phyloP scores from a whole-genome alignment of 257 asterid species.

The Cruciata laevipes region DNA sequence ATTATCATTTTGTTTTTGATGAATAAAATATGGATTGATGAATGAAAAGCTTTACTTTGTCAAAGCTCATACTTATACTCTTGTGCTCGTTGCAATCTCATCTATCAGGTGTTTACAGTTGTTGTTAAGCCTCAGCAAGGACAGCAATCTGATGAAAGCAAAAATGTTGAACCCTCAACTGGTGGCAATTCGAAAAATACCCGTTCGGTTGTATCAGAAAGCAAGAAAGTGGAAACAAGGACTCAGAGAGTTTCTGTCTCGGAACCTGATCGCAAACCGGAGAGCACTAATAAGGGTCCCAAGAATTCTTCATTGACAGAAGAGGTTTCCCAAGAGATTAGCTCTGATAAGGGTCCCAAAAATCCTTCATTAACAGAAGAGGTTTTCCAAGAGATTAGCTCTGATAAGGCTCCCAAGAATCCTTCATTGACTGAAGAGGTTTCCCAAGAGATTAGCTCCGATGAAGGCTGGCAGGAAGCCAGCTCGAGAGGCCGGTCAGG shows the following conservation, averaged over 20 bases:
- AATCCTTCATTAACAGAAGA: constrained; percentile 29
- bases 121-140: constrained; percentile 48
- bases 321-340: constrained; percentile 37
- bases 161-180: constrained; percentile 27
- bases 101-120: constrained; percentile 49
- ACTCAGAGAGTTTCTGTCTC: constrained; percentile 24
- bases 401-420: constrained; percentile 16
- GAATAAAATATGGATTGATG: neutral
- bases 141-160: constrained; percentile 37
- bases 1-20: neutral
- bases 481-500: constrained; percentile 66
- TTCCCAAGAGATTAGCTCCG: constrained; percentile 47
- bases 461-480: constrained; percentile 98
- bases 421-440: constrained; percentile 31
- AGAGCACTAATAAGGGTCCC: constrained; percentile 17
- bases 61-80: constrained; percentile 12
- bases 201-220: constrained; percentile 25
- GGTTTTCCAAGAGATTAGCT: constrained; percentile 34
- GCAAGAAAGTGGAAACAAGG: constrained; percentile 34
- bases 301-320: constrained; percentile 24
- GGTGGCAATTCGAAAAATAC: constrained; percentile 24
- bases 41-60: neutral
- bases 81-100: constrained; percentile 11
- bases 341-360: constrained; percentile 17
- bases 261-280: constrained; percentile 26